Evolutionary conservation across 225 moss, liverwort and hornwort genomes (phyloP), one percentile per base, ranked within the genome.

Genomic region (Ulota crispa): DNA sequence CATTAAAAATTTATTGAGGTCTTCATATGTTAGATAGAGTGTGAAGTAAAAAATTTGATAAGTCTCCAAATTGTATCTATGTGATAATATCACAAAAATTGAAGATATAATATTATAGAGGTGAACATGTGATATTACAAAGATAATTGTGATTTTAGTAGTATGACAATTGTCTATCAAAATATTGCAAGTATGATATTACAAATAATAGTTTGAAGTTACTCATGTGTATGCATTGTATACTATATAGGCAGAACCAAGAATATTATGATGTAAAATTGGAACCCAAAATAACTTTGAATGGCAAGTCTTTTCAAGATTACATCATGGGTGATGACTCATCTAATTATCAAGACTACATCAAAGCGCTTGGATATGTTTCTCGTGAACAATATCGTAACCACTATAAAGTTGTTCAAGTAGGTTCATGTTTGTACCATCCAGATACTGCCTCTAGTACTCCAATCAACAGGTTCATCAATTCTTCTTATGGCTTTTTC

Each of bases 401-500:
- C 41, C 73, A 78, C 16, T 55, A 18, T 8, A 79, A 82, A 21
- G 79, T 84, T 12, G 68, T 82, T 7, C 86, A 82, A n/a, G 36
- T 82, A 53, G 89, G 89, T 39, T 80, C 76, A 2, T 77, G 70
- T 77, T 77, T 65, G 16, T 87, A 86, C 3, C 56, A 77, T 13
- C 87, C 64, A 1, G 74, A 84, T 26, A 69, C 73, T 36, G 43
- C 84, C 20, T 68, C 47, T 23, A 13, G 56, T 24, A 78, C 19
- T 27, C 82, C 80, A 11, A 7, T 87, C 4, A 89, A 84, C 80
- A 80, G 32, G 53, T 87, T 70, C 61, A 41, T 89, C 30, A 69
- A 73, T n/a, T 82, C 82, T 45, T 70, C 82, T 54, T 85, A 80
- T 73, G 87, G 87, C 5, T 85, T 85, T 36, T 87, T 78, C 57